A percentile compares a stretch with the other conserved stretches of the same genome.
These are phyloP conservation scores for Ceratocystis papillata DNA, from an alignment of 2,329 filamentous ascomycete species.

Conservation along the genomic window DNA sequence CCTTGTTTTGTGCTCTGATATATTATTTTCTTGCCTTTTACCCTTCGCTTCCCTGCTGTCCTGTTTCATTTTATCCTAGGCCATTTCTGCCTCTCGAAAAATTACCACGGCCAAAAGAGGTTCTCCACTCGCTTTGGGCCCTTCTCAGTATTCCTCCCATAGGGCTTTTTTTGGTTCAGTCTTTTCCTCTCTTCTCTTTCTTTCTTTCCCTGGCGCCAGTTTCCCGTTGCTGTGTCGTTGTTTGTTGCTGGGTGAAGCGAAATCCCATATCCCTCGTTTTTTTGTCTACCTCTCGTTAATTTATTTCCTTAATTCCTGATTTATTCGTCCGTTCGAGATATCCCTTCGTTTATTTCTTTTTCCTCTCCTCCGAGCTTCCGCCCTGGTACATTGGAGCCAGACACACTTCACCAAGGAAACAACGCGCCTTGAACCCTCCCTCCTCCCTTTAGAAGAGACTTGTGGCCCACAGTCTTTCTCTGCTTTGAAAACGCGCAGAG, in stretches of 20 bases:
- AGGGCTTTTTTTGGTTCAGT: neutral
- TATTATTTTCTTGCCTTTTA: neutral
- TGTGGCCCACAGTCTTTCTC: conserved; percentile 10
- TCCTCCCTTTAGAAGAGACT: neutral
- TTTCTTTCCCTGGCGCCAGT: conserved; percentile 7
- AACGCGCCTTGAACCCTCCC: neutral
- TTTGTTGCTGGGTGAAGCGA: neutral
- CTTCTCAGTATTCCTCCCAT: conserved; percentile 12
- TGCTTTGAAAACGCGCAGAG: conserved; percentile 1
- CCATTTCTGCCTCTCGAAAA: neutral
- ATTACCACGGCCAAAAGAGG: neutral
- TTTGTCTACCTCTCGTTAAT: neutral
- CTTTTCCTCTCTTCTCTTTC: neutral
- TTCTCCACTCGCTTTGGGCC: conserved; percentile 6
- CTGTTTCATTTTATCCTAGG: conserved; percentile 10
- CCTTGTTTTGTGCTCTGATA: conserved; percentile 6
- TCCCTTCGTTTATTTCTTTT: conserved; percentile 15
- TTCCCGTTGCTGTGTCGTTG: conserved; percentile 13
- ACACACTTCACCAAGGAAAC: neutral
- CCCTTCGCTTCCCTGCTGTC: neutral
- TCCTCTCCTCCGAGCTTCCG: neutral
- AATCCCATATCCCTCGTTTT: neutral
- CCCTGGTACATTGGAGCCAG: neutral
- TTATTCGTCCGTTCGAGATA: neutral
- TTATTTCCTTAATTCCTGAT: neutral